Evolutionary conservation across 2,329 filamentous ascomycete genomes (phyloP).

Genomic region (Geoglossum cookeanum): DNA sequence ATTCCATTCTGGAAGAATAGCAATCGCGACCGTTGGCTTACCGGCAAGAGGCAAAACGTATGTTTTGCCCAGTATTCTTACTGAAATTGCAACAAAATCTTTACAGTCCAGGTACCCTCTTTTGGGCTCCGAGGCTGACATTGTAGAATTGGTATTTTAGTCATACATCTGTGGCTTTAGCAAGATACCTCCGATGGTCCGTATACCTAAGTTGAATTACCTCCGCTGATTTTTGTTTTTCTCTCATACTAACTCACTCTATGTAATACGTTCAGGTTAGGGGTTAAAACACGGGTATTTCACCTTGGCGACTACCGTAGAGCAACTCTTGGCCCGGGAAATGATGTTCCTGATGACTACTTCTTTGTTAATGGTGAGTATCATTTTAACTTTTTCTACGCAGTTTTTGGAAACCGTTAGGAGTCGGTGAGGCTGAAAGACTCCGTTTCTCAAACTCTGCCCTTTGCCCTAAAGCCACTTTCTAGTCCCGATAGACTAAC

Average conservation of each 20-base stretch:
- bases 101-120: not conserved
- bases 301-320: constrained; percentile 92
- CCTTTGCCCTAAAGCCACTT: not conserved
- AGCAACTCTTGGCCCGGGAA: constrained; percentile 67
- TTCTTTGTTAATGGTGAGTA: constrained; percentile 68
- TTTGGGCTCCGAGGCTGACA: not conserved
- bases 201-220: constrained; percentile 11
- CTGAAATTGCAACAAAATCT: not conserved
- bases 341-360: constrained; percentile 85
- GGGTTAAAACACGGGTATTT: constrained; percentile 95
- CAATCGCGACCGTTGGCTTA: constrained; percentile 89
- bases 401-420: not conserved
- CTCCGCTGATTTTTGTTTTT: not conserved
- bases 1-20: constrained; percentile 92
- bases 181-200: constrained; percentile 79
- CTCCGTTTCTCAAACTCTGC: not conserved
- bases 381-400: not conserved
- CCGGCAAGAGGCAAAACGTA: constrained; percentile 91
- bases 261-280: constrained; percentile 41
- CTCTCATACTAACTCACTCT: constrained; percentile 6
- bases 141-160: constrained; percentile 22
- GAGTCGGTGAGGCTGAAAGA: not conserved
- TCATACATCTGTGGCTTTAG: constrained; percentile 88
- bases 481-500: not conserved
- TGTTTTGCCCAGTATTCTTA: constrained; percentile 17